These are phyloP conservation scores for Mollisia scopiformis DNA, from an alignment of 2,329 filamentous ascomycete species.

Conservation along the genomic window DNA sequence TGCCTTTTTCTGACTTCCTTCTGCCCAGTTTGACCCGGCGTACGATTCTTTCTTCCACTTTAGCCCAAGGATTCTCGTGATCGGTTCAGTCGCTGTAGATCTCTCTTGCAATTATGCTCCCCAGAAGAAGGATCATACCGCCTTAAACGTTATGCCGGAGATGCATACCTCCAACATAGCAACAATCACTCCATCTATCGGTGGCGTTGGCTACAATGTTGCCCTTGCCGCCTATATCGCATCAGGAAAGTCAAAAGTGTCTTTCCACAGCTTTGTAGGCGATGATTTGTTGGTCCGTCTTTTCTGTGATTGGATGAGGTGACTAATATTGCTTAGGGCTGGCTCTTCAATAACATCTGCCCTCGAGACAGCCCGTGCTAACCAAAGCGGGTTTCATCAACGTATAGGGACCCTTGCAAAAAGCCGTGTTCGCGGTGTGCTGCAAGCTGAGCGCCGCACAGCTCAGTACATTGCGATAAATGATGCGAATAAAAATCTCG, in stretches of 20 bases:
- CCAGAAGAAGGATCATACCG: constrained; percentile 39
- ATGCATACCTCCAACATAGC: constrained; percentile 86
- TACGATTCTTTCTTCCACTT: not conserved
- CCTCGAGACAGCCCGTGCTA: no score
- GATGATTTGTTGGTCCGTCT: constrained; percentile 65
- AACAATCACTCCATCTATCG: constrained; percentile 78
- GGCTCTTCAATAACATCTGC: constrained; percentile 73
- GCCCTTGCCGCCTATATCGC: constrained; percentile 78
- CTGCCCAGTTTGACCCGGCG: not conserved
- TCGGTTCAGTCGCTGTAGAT: constrained; percentile 89
- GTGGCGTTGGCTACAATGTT: constrained; percentile 92
- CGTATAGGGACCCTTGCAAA: no score
- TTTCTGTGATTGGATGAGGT: not conserved
- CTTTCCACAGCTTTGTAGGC: constrained; percentile 79
- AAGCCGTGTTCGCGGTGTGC: no score
- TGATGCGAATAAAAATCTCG: constrained; percentile 77
- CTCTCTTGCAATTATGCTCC: constrained; percentile 77
- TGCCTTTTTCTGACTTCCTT: no score
- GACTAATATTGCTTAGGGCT: constrained; percentile 50
- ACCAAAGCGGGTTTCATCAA: no score
- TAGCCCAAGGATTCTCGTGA: constrained; percentile 75
- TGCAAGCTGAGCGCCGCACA: constrained; percentile 54
- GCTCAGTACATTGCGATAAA: constrained; percentile 94
- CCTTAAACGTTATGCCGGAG: constrained; percentile 8
- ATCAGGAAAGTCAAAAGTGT: constrained; percentile 60